These are phyloP conservation scores for Harrya chromipes DNA, from an alignment of 768 basidiomycete species.

Conservation along the genomic window DNA sequence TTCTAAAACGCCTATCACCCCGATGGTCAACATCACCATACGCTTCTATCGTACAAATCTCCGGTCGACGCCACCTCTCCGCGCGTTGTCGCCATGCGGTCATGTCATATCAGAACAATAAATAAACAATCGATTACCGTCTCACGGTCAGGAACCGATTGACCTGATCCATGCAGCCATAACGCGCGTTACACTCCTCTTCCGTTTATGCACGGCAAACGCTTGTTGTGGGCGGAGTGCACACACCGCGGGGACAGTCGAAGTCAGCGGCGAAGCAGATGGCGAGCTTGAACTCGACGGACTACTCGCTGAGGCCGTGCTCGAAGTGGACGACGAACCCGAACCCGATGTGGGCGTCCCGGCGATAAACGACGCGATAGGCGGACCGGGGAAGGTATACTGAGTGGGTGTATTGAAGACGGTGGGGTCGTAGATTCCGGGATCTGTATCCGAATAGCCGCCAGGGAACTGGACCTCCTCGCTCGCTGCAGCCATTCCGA, in stretches of 20 bases:
- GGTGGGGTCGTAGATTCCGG: conserved; percentile 62
- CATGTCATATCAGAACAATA: neutral
- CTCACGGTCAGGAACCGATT: conserved; percentile 9
- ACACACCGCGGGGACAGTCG: conserved; percentile 11
- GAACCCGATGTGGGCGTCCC: conserved; percentile 13
- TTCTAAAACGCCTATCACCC: neutral
- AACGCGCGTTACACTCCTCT: conserved; percentile 9
- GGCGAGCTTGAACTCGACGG: conserved; percentile 1
- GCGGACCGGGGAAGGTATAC: conserved; percentile 54
- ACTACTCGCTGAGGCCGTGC: neutral
- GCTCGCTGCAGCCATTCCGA: conserved; percentile 41
- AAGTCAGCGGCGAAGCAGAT: conserved; percentile 3
- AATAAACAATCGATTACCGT: neutral
- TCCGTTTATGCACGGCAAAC: conserved; percentile 15
- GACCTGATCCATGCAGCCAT: conserved; percentile 24
- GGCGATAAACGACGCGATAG: conserved; percentile 41
- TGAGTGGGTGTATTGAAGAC: conserved; percentile 31
- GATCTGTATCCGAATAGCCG: conserved; percentile 65
- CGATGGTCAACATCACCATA: no score
- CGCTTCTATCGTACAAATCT: neutral
- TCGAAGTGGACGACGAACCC: conserved; percentile 1
- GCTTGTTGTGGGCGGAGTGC: conserved; percentile 18
- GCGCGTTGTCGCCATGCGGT: neutral
- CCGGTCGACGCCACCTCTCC: neutral
- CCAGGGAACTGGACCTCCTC: conserved; percentile 70